Evolutionary conservation across 768 basidiomycete species (phyloP).

Genomic region (Russula sp.): DNA sequence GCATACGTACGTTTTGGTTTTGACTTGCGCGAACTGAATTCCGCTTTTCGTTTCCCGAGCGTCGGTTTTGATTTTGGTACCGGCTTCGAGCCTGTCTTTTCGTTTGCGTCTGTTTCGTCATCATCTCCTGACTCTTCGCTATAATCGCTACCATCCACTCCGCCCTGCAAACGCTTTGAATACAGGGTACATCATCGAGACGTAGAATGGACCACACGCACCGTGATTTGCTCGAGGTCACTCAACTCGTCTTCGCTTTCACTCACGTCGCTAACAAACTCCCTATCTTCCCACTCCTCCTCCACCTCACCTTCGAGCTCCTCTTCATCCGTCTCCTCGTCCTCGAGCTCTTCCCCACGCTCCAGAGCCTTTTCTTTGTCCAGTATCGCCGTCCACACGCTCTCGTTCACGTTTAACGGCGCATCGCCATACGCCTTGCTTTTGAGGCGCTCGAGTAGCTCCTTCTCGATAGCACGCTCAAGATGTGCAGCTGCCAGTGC

Average conservation of each 20-base stretch:
- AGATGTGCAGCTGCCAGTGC: slow-evolving; percentile 94
- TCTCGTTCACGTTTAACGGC: slow-evolving; percentile 97
- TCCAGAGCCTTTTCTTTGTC: slow-evolving; percentile 66
- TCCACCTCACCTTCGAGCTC: slow-evolving; percentile 50
- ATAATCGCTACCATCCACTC: slow-evolving; percentile 7
- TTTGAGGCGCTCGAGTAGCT: slow-evolving; percentile 92
- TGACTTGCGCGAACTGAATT: slow-evolving; percentile 21
- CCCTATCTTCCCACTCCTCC: slow-evolving; percentile 57
- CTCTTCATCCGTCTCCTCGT: slow-evolving; percentile 41
- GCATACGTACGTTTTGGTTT: slow-evolving; percentile 24
- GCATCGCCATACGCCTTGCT: slow-evolving; percentile 97
- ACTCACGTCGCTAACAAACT: slow-evolving; percentile 75
- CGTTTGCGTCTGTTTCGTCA: not conserved
- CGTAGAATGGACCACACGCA: slow-evolving; percentile 38
- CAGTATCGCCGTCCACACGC: slow-evolving; percentile 89
- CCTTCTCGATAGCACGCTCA: slow-evolving; percentile 93
- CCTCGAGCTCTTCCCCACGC: slow-evolving; percentile 41
- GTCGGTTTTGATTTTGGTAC: slow-evolving; percentile 15
- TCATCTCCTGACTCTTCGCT: slow-evolving; percentile 20
- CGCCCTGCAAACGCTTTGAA: slow-evolving; percentile 12
- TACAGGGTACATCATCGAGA: not conserved
- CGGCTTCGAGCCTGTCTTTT: slow-evolving; percentile 4
- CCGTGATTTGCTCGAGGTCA: slow-evolving; percentile 67
- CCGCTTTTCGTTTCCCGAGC: slow-evolving; percentile 24
- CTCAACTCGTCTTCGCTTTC: slow-evolving; percentile 61